Evolutionary conservation across 768 basidiomycete species (phyloP), one percentile per base, ranked within the genome.

Genomic region (Boletellus sp.): DNA sequence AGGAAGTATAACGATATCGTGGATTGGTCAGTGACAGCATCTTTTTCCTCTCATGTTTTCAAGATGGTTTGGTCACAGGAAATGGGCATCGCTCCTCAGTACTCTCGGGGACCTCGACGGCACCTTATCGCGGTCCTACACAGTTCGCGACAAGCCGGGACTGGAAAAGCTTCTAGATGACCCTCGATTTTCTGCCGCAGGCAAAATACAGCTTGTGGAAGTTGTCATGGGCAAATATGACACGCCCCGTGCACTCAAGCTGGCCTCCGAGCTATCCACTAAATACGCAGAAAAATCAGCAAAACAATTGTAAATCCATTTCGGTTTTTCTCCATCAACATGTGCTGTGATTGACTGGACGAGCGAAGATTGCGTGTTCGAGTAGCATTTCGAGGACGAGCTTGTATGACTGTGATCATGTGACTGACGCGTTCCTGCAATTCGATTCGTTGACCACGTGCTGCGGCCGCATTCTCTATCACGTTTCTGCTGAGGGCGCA

Each of bases 1-100:
- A 83, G 87, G 48, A 80, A 83, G 64, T 94, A 96, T 70, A 95
- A 95, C 65, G 85, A 96, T 62, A 85, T 98, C 56, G 74, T 77
- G 23, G 71, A 84, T 60, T 96, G 93, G 79, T 75, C 33, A 48
- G 73, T 58, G 20, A 19, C 6, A 19, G n/a, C 9, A 17, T 31
- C 1, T 2, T 32, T 45, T 15, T 19, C 13, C 3, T 26, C 20
- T 12, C 5, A 23, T 1, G n/a, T n/a, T n/a, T 23, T 16, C 9
- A 11, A 33, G 28, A 17, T 33, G n/a, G 7, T 40, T 44, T 47
- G 7, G 16, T 42, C 11, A 6, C 13, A 76, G 75, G 87, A 78
- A 81, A 59, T 89, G 83, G 81, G 77, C 82, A 2, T 71, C 72
- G 48, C 73, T 90, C 28, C 71, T 89, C n/a, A 73, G 73, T 28